phyloP scores from a whole-genome alignment of 169 alveolate genomes.

The Babesia bovis region DNA sequence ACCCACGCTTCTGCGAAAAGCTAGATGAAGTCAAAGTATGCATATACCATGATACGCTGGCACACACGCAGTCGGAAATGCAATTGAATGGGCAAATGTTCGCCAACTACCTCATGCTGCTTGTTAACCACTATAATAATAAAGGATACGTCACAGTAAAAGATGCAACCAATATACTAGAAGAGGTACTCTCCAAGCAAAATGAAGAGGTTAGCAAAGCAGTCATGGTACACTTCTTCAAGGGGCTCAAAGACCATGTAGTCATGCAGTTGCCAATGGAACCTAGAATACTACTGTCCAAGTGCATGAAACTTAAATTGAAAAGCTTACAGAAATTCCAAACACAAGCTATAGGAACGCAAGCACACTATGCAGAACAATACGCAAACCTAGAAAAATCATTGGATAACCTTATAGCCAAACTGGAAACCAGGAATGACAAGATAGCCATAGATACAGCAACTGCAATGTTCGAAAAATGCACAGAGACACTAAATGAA shows the following conservation, averaged over 20 bases:
- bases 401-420: slow-evolving; percentile 43
- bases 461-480: slow-evolving; percentile 34
- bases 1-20: slow-evolving; percentile 30
- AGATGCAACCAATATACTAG: slow-evolving; percentile 23
- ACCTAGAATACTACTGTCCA: slow-evolving; percentile 28
- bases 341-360: slow-evolving; percentile 24
- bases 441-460: slow-evolving; percentile 22
- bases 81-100: slow-evolving; percentile 62
- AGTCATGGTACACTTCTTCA: slow-evolving; percentile 40
- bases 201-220: slow-evolving; percentile 40
- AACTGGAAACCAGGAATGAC: slow-evolving; percentile 40
- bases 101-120: slow-evolving; percentile 32
- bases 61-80: slow-evolving; percentile 11
- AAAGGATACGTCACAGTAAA: slow-evolving; percentile 7
- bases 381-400: slow-evolving; percentile 15
- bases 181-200: slow-evolving; percentile 37
- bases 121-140: slow-evolving; percentile 33
- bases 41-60: slow-evolving; percentile 52
- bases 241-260: slow-evolving; percentile 37
- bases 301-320: slow-evolving; percentile 35
- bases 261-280: slow-evolving; percentile 57
- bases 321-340: slow-evolving; percentile 41
- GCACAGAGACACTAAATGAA: slow-evolving; percentile 13
- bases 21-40: slow-evolving; percentile 53
- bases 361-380: slow-evolving; percentile 15